These are phyloP conservation scores for Globisporangium uncinulatum DNA, from an alignment of 352 stramenopile species.

Conservation along the genomic window DNA sequence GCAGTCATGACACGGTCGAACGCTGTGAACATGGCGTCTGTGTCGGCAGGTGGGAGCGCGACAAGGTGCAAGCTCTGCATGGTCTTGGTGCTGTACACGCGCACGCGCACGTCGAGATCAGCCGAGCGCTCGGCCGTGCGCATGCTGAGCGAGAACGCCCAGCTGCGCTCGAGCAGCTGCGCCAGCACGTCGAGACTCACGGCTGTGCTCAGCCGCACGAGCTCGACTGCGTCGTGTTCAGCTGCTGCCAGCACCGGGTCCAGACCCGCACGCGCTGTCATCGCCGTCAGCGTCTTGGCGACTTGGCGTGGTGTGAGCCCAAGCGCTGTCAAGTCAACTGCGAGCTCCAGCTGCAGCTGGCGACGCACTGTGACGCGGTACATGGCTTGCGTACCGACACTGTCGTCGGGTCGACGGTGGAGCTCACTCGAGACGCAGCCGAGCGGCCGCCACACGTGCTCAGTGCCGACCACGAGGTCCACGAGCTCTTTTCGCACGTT, in stretches of 20 bases:
- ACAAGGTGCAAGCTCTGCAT: slow-evolving; percentile 40
- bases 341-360: slow-evolving; percentile 19
- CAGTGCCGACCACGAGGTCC: background rate
- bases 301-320: slow-evolving; percentile 16
- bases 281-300: slow-evolving; percentile 12
- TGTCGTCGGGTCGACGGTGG: background rate
- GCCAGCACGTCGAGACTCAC: slow-evolving; percentile 32
- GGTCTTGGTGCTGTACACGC: slow-evolving; percentile 22
- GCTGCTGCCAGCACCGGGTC: slow-evolving; percentile 11
- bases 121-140: slow-evolving; percentile 20
- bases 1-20: slow-evolving; percentile 26
- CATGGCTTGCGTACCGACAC: background rate
- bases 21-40: slow-evolving; percentile 23
- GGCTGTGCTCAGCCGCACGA: slow-evolving; percentile 36
- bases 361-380: slow-evolving; percentile 17
- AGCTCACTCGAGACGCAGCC: slow-evolving; percentile 6
- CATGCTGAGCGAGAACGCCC: slow-evolving; percentile 46
- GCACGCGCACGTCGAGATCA: slow-evolving; percentile 38
- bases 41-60: slow-evolving; percentile 28
- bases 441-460: slow-evolving; percentile 6
- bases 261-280: slow-evolving; percentile 15
- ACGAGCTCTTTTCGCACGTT: background rate
- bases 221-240: slow-evolving; percentile 14
- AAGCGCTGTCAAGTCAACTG: slow-evolving; percentile 18
- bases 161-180: slow-evolving; percentile 28